Evolutionary conservation across 371 early-diverging fungal species (phyloP), one percentile per base, ranked within the genome.

Genomic region (Mortierella sp.): DNA sequence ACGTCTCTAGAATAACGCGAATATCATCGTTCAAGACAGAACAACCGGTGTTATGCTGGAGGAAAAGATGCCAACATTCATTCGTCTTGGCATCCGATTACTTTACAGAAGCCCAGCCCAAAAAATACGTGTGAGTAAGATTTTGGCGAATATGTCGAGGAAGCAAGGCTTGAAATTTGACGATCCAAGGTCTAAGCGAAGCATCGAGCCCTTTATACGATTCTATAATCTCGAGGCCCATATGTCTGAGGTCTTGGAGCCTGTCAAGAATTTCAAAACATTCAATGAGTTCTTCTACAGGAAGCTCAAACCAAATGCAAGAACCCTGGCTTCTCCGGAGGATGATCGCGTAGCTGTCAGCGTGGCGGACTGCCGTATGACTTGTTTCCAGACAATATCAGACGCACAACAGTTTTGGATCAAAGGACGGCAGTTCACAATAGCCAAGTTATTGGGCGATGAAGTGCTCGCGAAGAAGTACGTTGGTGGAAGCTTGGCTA

Each of bases 271-370:
- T 50, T 97, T 94, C 70, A 84, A 87, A 52, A 94, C 88, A 15
- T 96, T 97, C 74, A 97, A 96, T 72, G 92, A 96, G 70, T 97
- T 97, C 85, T 96, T 96, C 73, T 95, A 94, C 84, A 89, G 97
- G 59, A 91, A 90, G 59, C 86, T 97, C 16, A 95, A 95, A 69
- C 92, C 94, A 1, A 85, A 77, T 10, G 86, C 92, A 3, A 88
- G 97, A n/a, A 79, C 81, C 0, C 83, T 93, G 53, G 92, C 89
- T n/a, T 84, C 85, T 0, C 88, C 89, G 4, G 90, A 89, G 11
- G 85, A 95, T 65, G 89, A 92, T 8, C 83, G 79, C 2, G 90
- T 96, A 0, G 88, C 87, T 2, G 93, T 95, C 6, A 93, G 93
- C 43, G 91, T 95, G 19, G 95, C 96, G 0, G 97, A 97, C 68